These are phyloP conservation scores for Yamadazyma spencermartinsiae DNA, from an alignment of 1,139 yeast species.

Conservation along the genomic window DNA sequence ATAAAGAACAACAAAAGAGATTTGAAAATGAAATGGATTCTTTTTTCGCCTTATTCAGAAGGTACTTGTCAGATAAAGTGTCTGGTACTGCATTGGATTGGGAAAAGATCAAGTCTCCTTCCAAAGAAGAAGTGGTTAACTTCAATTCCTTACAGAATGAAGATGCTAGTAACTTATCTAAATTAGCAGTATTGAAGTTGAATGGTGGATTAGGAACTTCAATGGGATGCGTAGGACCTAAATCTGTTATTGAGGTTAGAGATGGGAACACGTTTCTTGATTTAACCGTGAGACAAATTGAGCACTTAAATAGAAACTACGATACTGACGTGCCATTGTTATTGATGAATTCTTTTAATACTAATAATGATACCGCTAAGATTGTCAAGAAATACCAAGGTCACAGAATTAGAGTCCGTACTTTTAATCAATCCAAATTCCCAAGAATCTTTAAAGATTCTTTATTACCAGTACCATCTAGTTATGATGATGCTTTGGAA, in stretches of 20 bases:
- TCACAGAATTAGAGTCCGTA: constrained; percentile 91
- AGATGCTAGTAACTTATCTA: constrained; percentile 55
- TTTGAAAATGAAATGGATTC: constrained; percentile 95
- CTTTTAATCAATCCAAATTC: constrained; percentile 95
- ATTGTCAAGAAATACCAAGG: constrained; percentile 96
- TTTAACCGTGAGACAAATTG: constrained; percentile 93
- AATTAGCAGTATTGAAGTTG: constrained; percentile 91
- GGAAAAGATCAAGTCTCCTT: constrained; percentile 94
- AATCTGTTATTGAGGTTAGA: constrained; percentile 95
- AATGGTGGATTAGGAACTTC: constrained; percentile 99
- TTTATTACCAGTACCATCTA: constrained; percentile 86
- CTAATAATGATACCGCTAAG: constrained; percentile 93
- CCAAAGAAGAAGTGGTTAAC: constrained; percentile 82
- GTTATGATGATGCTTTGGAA: constrained; percentile 71
- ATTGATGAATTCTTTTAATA: constrained; percentile 97
- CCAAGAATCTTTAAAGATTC: constrained; percentile 97
- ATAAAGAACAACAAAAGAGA: constrained; percentile 53
- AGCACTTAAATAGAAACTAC: constrained; percentile 86
- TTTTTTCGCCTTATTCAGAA: constrained; percentile 88
- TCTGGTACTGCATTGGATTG: constrained; percentile 83
- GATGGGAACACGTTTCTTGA: constrained; percentile 97
- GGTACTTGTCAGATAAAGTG: constrained; percentile 88
- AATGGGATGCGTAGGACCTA: constrained; percentile 99
- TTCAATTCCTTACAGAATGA: constrained; percentile 53
- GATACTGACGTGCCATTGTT: constrained; percentile 94